Evolutionary conservation across 2,329 filamentous ascomycete genomes (phyloP).

Genomic region (Neopestalotiopsis rosae): DNA sequence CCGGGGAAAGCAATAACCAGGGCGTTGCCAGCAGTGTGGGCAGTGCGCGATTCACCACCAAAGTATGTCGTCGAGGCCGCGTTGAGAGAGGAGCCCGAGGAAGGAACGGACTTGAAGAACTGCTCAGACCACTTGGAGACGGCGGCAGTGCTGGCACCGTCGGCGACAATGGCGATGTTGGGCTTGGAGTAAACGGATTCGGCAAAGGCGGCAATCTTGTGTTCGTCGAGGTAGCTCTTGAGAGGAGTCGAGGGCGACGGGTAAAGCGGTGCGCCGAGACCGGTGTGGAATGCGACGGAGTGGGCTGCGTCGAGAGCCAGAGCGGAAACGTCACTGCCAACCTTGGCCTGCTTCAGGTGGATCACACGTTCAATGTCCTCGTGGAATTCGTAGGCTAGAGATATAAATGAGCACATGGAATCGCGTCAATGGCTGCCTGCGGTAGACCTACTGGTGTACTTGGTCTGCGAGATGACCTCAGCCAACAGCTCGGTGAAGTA

Average conservation of each 20-base stretch:
- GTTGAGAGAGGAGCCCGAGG: conserved; percentile 60
- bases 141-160: conserved; percentile 78
- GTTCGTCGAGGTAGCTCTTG: conserved; percentile 80
- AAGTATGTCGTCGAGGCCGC: conserved; percentile 80
- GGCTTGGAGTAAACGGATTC: conserved; percentile 82
- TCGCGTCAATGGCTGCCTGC: conserved; percentile 21
- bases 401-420: conserved; percentile 23
- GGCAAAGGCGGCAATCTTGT: conserved; percentile 77
- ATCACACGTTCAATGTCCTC: conserved; percentile 85
- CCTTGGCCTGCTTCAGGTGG: conserved; percentile 75
- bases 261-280: conserved; percentile 81
- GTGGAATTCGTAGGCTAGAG: conserved; percentile 82
- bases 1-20: conserved; percentile 93
- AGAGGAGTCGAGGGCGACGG: conserved; percentile 74
- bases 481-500: conserved; percentile 97
- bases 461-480: conserved; percentile 88
- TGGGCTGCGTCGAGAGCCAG: conserved; percentile 88
- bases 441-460: conserved; percentile 72
- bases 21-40: conserved; percentile 78
- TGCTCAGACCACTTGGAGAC: conserved; percentile 89
- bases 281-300: conserved; percentile 62
- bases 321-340: conserved; percentile 65
- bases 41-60: conserved; percentile 91
- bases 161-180: conserved; percentile 90
- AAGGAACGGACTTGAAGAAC: conserved; percentile 81